Evolutionary conservation across 1,139 yeast genomes (phyloP), one percentile per base, ranked within the genome.

Genomic region (Kodamaea anthophila): DNA sequence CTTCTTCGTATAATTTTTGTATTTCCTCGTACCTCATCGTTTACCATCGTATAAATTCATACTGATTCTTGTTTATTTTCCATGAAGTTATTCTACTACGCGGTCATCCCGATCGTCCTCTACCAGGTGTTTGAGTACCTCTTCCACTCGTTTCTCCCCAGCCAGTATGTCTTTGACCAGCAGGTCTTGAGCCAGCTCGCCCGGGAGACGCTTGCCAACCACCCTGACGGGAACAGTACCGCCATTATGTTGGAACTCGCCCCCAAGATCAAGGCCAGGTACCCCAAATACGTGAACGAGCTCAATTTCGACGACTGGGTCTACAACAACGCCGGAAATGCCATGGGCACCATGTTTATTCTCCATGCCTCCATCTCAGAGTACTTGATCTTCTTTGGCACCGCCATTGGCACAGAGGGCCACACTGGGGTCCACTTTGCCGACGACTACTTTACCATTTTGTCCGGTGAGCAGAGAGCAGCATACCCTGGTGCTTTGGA

Each of bases 301-400:
- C 65, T 81, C 44, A 74, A 77, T 49, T 67, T 69, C 34, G 81
- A 83, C 29, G 91, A 87, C 45, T 91, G 97, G 97, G 79, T 91
- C 31, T 88, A 79, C 73, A 91, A 88, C 70, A 87, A 86, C 49
- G 98, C 98, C 6, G 98, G 98, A 33, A 95, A 96, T 43, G 97
- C 98, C 33, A 91, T 91, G 98, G 98, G 98, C 15, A 77, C 87
- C 35, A 88, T 91, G 97, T 73, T 85, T 46, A 85, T 93, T 39
- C 65, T 91, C 43, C 98, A 93, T 55, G 96, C 97, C 9, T 88
- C 97, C n/a, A 68, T 93, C 47, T 67, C 93, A 6, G 98, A 91
- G 58, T 93, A 91, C 53, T 64, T 91, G 55, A 41, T 46, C 43
- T 49, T 49, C 29, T 49, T 46, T 30, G 62, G 48, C 24, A 52